Evolutionary conservation across 1,284 basidiomycete species (phyloP).

Genomic region (Ceratobasidium papillatum): DNA sequence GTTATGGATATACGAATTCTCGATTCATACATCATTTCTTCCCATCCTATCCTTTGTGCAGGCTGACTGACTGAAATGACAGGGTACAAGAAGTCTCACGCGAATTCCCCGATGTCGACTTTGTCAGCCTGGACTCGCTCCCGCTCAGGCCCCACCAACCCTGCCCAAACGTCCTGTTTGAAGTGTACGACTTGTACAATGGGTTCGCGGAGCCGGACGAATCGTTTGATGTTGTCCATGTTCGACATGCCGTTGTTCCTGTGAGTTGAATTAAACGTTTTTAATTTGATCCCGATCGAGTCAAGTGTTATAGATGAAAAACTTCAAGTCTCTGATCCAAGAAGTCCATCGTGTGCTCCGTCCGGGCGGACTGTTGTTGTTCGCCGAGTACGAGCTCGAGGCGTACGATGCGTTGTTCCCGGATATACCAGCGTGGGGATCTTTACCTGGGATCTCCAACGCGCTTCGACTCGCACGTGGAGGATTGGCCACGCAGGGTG

Average conservation of each 20-base stretch:
- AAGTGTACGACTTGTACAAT: constrained; percentile 37
- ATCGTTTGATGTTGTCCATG: constrained; percentile 29
- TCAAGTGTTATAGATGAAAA: constrained; percentile 11
- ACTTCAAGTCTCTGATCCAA: constrained; percentile 13
- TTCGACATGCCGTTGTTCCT: constrained; percentile 20
- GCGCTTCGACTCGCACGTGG: constrained; percentile 18
- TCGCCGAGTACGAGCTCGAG: constrained; percentile 29
- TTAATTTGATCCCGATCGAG: constrained; percentile 2
- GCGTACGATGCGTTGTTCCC: constrained; percentile 22
- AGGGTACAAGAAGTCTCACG: constrained; percentile 35
- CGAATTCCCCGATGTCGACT: constrained; percentile 33
- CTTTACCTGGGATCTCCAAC: constrained; percentile 15
- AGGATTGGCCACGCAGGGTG: constrained; percentile 23
- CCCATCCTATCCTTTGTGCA: too few relatives aligned
- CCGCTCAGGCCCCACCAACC: constrained; percentile 19
- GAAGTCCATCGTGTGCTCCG: constrained; percentile 25
- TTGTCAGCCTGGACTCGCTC: constrained; percentile 25
- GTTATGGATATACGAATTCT: background rate
- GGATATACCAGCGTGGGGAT: constrained; percentile 24
- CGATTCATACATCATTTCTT: too few relatives aligned
- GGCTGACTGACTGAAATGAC: background rate
- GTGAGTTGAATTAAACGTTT: constrained; percentile 11
- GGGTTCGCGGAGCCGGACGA: constrained; percentile 31
- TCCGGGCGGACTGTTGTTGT: constrained; percentile 22
- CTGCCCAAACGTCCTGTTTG: constrained; percentile 22